A percentile compares a stretch with the other conserved stretches of the same genome.
Evolutionary conservation across 1,284 basidiomycete genomes (phyloP).

Genomic region (Veloporphyrellus conicus): DNA sequence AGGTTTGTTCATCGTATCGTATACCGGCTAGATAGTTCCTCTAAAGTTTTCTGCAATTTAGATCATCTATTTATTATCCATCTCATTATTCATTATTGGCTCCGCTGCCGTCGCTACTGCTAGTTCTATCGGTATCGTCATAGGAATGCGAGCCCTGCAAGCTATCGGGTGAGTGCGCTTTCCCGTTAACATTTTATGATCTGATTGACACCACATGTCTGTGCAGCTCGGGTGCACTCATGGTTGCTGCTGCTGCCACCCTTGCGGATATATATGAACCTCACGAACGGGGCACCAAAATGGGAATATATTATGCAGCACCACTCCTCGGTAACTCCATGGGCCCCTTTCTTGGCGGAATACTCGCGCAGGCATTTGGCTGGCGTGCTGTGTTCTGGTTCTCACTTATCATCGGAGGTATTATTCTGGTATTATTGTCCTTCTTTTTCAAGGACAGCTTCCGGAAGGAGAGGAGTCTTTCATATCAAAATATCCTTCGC

Average conservation of each 20-base stretch:
- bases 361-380: slow-evolving; percentile 60
- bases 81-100: slow-evolving; percentile 58
- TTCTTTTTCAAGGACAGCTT: slow-evolving; percentile 80
- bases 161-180: slow-evolving; percentile 47
- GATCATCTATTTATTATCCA: slow-evolving; percentile 65
- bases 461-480: slow-evolving; percentile 71
- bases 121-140: slow-evolving; percentile 61
- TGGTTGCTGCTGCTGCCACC: slow-evolving; percentile 76
- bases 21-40: background rate
- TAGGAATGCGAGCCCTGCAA: slow-evolving; percentile 70
- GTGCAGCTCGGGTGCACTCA: slow-evolving; percentile 68
- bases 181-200: background rate
- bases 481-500: slow-evolving; percentile 63
- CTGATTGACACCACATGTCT: background rate
- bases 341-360: slow-evolving; percentile 72
- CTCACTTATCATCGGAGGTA: slow-evolving; percentile 57
- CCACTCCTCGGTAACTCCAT: slow-evolving; percentile 58
- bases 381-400: slow-evolving; percentile 89
- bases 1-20: background rate
- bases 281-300: slow-evolving; percentile 72
- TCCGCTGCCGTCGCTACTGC: slow-evolving; percentile 64
- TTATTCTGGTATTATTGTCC: slow-evolving; percentile 55
- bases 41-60: slow-evolving; percentile 25
- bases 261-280: slow-evolving; percentile 81
- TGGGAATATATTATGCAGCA: slow-evolving; percentile 73